Base-by-base conservation (phyloP, 2,329 filamentous ascomycete genomes). In the Dothideomycetes sp. region DNA sequence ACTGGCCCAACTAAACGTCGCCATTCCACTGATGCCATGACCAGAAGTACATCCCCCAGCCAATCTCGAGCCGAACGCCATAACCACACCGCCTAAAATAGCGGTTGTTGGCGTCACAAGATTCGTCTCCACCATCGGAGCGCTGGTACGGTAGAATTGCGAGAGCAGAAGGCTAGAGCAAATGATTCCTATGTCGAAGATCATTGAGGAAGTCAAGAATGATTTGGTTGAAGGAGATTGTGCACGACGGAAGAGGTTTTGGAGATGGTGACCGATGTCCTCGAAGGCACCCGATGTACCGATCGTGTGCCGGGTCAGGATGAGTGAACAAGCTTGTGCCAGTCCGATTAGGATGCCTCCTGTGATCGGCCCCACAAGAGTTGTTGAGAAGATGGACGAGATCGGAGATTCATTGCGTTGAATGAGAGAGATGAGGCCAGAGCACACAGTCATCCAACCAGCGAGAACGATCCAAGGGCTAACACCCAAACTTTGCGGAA, bases 1-100 rank as follows among this genome's bases (percentile, higher is more conserved):
- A 51, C 79, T 82, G 8, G 77, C 73, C 4, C 72, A 59, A 0
- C 73, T 77, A 36, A 82, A 61, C 45, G 78, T 62, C n/a, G 74
- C 72, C 52, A 82, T 68, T 0, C 80, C 80, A 44, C 74, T 80
- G 47, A 84, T 76, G 0, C 80, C 80, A 54, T 84, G 80, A 0
- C 80, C 79, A 4, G 75, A 79, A 0, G 79, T 80, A 48, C 80
- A 84, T 0, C 80, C 80, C 2, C 77, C 78, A 0, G 74, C 78
- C 41, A 82, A 53, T 34, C 78, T 69, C 1, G 76, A 67, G 1
- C 80, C 80, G 7, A 82, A 53, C 0, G 70, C 67, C 61, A 82
- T 73, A 11, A 71, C 44, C 3, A 71, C 61, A 0, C 79, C 80
- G 2, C 79, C 79, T 0, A 65, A 32, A 1, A 69, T 51, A 0